phyloP scores from a whole-genome alignment of 169 alveolate species.

The Eimeria acervulina region DNA sequence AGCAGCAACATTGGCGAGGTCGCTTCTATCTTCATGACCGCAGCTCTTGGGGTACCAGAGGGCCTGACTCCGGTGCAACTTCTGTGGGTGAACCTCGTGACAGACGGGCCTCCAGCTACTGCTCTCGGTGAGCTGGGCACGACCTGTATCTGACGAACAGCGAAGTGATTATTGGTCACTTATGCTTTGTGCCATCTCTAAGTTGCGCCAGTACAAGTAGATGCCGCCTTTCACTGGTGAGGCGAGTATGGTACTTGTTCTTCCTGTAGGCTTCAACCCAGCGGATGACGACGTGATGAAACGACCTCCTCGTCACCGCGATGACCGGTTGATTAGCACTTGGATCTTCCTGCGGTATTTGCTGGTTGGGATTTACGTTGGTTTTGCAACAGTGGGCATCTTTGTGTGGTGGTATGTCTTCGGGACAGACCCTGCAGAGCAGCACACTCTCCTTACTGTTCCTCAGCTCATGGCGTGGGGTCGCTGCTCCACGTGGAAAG shows the following conservation, averaged over 20 bases:
- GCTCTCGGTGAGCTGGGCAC: constrained; percentile 94
- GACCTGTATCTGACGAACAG: not conserved
- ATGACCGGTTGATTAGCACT: constrained; percentile 96
- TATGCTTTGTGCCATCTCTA: not conserved
- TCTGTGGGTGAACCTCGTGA: constrained; percentile 99
- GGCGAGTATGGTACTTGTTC: not conserved
- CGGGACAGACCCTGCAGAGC: constrained; percentile 95
- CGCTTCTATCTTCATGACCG: constrained; percentile 99
- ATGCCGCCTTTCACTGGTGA: not conserved
- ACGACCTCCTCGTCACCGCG: constrained; percentile 97
- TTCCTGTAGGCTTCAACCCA: constrained; percentile 97
- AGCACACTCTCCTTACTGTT: constrained; percentile 96
- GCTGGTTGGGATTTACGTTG: constrained; percentile 98
- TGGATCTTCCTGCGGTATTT: constrained; percentile 96
- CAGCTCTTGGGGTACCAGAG: constrained; percentile 98
- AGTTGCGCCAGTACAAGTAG: not conserved
- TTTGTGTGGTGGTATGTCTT: constrained; percentile 97
- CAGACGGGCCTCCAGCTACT: constrained; percentile 99
- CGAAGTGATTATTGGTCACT: not conserved
- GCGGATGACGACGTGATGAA: constrained; percentile 99
- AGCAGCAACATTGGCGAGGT: constrained; percentile 99
- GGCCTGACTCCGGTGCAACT: constrained; percentile 99
- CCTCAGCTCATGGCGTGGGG: constrained; percentile 95
- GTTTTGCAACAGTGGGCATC: constrained; percentile 98
- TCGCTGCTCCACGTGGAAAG: constrained; percentile 92